phyloP scores from a whole-genome alignment of 2,329 filamentous ascomycete genomes.

The Botrytis hyacinthi region DNA sequence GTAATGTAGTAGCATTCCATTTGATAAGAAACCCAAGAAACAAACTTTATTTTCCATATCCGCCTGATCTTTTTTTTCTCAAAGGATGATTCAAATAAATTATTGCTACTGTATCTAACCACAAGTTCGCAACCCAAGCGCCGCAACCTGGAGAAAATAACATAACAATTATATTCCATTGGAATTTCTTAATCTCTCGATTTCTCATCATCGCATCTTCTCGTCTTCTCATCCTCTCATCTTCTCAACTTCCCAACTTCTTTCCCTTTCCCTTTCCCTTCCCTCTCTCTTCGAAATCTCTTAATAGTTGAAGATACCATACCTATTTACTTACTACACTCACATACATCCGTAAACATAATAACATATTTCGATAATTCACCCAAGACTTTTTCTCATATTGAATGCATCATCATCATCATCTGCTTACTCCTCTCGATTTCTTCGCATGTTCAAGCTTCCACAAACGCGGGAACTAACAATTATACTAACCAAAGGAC shows the following conservation, averaged over 20 bases:
- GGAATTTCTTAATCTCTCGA: background rate
- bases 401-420: conserved; percentile 11
- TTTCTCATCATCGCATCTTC: background rate
- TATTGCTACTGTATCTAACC: background rate
- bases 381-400: background rate
- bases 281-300: background rate
- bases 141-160: conserved; percentile 7
- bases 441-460: conserved; percentile 18
- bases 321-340: background rate
- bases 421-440: conserved; percentile 14
- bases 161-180: background rate
- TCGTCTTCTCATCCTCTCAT: background rate
- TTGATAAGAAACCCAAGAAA: background rate
- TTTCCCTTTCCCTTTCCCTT: background rate
- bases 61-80: conserved; percentile 12
- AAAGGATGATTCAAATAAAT: background rate
- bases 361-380: conserved; percentile 7
- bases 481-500: conserved; percentile 4
- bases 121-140: background rate
- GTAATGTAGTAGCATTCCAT: background rate
- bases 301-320: background rate
- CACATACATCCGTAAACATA: background rate
- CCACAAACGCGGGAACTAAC: conserved; percentile 17
- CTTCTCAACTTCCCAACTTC: too few relatives aligned
- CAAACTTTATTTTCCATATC: conserved; percentile 1